These are phyloP conservation scores for Penicillium sumatraense DNA, from an alignment of 2,329 filamentous ascomycete species.

Conservation along the genomic window DNA sequence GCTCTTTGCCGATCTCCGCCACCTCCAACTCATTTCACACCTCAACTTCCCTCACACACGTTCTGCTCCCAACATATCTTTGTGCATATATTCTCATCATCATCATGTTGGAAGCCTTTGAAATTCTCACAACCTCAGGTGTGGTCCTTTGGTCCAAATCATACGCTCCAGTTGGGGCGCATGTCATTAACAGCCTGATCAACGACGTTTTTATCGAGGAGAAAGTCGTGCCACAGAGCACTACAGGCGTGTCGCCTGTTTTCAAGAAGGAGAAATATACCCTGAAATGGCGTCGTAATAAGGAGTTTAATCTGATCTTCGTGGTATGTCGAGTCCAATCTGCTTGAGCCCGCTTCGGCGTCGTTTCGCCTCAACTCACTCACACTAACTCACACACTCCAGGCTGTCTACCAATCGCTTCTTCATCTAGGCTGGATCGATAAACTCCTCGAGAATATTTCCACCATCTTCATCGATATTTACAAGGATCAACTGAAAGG, in stretches of 20 bases:
- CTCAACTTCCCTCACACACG: slow-evolving; percentile 15
- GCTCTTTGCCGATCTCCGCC: slow-evolving; percentile 29
- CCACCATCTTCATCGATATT: slow-evolving; percentile 85
- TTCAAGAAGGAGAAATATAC: slow-evolving; percentile 95
- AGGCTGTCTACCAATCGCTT: slow-evolving; percentile 97
- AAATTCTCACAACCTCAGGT: slow-evolving; percentile 93
- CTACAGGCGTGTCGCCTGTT: slow-evolving; percentile 66
- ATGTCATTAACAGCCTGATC: slow-evolving; percentile 92
- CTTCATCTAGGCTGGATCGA: slow-evolving; percentile 97
- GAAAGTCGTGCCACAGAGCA: slow-evolving; percentile 65
- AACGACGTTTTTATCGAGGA: slow-evolving; percentile 98
- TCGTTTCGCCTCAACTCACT: background rate
- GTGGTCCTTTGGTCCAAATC: slow-evolving; percentile 95
- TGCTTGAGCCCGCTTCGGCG: background rate
- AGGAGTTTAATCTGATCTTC: slow-evolving; percentile 93
- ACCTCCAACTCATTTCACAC: slow-evolving; percentile 10
- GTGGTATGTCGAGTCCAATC: slow-evolving; percentile 64
- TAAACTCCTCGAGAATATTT: slow-evolving; percentile 92
- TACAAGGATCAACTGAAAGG: slow-evolving; percentile 88
- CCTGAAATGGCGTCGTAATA: slow-evolving; percentile 88
- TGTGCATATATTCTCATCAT: too few relatives aligned
- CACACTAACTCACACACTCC: slow-evolving; percentile 19
- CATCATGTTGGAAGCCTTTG: slow-evolving; percentile 90
- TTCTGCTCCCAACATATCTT: background rate
- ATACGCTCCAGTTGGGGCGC: slow-evolving; percentile 77